phyloP scores from a whole-genome alignment of 179 eudicot species.

The Spergularia azorica region DNA sequence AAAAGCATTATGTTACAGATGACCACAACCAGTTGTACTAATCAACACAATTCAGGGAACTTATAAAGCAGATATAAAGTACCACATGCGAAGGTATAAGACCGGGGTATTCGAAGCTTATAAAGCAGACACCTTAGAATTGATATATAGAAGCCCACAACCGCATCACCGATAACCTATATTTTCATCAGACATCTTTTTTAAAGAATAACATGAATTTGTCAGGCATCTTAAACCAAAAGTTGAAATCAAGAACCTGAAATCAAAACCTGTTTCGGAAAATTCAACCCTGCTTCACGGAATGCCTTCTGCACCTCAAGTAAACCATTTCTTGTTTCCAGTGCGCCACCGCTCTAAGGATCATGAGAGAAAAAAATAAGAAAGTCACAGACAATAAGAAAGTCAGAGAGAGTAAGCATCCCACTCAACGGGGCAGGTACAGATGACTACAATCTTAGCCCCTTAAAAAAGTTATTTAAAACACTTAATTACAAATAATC shows the following conservation, averaged over 20 bases:
- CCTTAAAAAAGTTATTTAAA: too few species aligned
- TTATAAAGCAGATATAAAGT: neutral
- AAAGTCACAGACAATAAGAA: too few species aligned
- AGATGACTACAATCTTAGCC: too few species aligned
- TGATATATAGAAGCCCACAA: neutral
- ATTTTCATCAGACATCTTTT: conserved; percentile 9
- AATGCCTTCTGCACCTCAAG: conserved; percentile 98
- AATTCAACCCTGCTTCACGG: conserved; percentile 88
- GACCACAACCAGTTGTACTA: neutral
- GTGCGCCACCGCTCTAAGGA: conserved; percentile 95
- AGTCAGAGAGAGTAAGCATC: too few species aligned
- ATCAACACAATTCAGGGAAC: neutral
- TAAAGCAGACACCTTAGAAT: neutral
- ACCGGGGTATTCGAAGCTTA: neutral
- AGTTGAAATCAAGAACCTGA: conserved; percentile 72
- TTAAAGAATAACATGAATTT: neutral
- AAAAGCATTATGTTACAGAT: neutral
- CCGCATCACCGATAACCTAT: neutral
- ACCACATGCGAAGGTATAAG: neutral
- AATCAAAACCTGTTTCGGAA: conserved; percentile 96
- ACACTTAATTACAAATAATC: too few species aligned
- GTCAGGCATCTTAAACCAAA: conserved; percentile 24
- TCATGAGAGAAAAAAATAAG: conserved; percentile 13
- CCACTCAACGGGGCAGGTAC: too few species aligned
- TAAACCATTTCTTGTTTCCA: conserved; percentile 95